Evolutionary conservation across 192 early-diverging fungal species (phyloP).

Genomic region (Coemansia sp.): DNA sequence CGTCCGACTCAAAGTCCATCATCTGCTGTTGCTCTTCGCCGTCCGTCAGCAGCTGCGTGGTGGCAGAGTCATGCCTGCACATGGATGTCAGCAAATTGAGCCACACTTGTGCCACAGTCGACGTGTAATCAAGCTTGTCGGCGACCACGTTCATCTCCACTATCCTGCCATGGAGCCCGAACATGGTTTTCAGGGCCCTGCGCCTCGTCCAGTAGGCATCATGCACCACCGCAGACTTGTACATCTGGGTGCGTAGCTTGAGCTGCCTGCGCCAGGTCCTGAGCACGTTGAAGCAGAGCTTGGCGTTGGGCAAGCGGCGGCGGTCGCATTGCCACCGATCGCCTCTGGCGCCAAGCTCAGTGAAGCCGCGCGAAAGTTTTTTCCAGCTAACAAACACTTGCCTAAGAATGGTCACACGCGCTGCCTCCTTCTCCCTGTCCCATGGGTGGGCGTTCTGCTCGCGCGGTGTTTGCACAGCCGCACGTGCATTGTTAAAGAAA

Average conservation of each 20-base stretch:
- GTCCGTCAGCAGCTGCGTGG: background rate
- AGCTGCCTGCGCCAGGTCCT: conserved; percentile 7
- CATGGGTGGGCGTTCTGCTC: background rate
- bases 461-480: background rate
- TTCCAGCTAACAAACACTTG: conserved; percentile 13
- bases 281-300: background rate
- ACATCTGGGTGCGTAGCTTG: conserved; percentile 11
- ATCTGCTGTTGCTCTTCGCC: background rate
- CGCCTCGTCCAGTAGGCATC: background rate
- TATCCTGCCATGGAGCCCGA: background rate
- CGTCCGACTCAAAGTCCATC: background rate
- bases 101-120: conserved; percentile 5
- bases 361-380: background rate
- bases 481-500: conserved; percentile 7
- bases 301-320: background rate
- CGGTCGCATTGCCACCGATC: conserved; percentile 4
- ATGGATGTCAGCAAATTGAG: no score
- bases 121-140: background rate
- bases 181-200: conserved; percentile 1
- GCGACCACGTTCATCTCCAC: conserved; percentile 10
- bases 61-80: background rate
- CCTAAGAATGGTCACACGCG: background rate
- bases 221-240: conserved; percentile 6
- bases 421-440: background rate
- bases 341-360: background rate